Conservation (phyloP, 2,329 filamentous ascomycete species). For the Aspergillus brunneoviolaceus region DNA sequence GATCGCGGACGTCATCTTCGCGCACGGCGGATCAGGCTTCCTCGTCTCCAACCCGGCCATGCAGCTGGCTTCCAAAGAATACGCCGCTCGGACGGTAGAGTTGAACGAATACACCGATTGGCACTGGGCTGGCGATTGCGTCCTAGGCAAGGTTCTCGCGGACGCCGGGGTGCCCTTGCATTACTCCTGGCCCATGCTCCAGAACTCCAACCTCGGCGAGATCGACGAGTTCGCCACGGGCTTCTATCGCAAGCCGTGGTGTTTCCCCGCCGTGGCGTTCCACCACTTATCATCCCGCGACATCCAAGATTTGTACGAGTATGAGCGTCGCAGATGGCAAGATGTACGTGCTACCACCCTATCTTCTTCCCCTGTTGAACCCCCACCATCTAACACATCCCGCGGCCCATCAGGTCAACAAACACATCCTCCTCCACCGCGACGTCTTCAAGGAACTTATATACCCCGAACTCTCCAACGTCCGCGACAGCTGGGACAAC, state of each 20-base stretch:
- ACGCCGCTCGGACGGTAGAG: slow-evolving; percentile 40
- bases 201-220: slow-evolving; percentile 45
- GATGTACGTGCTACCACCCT: slow-evolving; percentile 52
- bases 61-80: slow-evolving; percentile 45
- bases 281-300: slow-evolving; percentile 50
- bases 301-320: slow-evolving; percentile 45
- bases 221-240: slow-evolving; percentile 44
- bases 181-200: slow-evolving; percentile 51
- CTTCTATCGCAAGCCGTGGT: slow-evolving; percentile 48
- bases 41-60: slow-evolving; percentile 53
- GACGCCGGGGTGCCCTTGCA: slow-evolving; percentile 49
- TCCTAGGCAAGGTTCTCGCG: slow-evolving; percentile 49
- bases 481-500: slow-evolving; percentile 38
- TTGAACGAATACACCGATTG: slow-evolving; percentile 48
- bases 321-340: slow-evolving; percentile 56
- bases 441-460: slow-evolving; percentile 41
- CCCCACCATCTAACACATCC: neutral
- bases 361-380: neutral
- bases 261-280: slow-evolving; percentile 51
- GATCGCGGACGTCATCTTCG: slow-evolving; percentile 52
- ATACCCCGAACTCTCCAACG: slow-evolving; percentile 30
- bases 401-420: slow-evolving; percentile 1
- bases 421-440: slow-evolving; percentile 33
- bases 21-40: slow-evolving; percentile 55
- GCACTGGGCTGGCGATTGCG: slow-evolving; percentile 53